These are phyloP conservation scores for Cyanidioschyzon merolae DNA, from an alignment of 23 red algal species.

Conservation along the genomic window DNA sequence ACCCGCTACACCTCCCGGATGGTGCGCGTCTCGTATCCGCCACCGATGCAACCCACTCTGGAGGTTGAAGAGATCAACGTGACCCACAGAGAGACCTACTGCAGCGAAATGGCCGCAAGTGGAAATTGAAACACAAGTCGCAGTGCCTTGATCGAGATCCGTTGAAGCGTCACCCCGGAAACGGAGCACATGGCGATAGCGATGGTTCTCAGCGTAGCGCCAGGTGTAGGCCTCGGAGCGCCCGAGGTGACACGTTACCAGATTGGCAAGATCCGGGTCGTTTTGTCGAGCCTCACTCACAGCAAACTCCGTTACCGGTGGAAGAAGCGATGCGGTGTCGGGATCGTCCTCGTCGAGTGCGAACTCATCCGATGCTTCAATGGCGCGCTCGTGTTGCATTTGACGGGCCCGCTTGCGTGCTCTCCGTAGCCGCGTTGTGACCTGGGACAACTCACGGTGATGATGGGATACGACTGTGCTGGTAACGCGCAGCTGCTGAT, in stretches of 20 bases:
- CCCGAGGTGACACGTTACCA: conserved; percentile 61
- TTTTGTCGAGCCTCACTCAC: conserved; percentile 23
- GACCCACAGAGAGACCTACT: conserved; percentile 48
- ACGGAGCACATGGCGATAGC: conserved; percentile 35
- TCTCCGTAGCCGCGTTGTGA: neutral
- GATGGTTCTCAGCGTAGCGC: conserved; percentile 43
- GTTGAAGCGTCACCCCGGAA: neutral
- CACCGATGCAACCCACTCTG: conserved; percentile 68
- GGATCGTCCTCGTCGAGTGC: conserved; percentile 14
- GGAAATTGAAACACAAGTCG: conserved; percentile 49
- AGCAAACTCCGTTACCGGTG: conserved; percentile 43
- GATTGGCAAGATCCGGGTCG: conserved; percentile 75
- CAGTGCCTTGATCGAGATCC: conserved; percentile 1
- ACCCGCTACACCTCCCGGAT: neutral
- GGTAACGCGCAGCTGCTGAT: conserved; percentile 57
- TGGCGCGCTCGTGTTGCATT: conserved; percentile 15
- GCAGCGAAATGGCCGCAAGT: conserved; percentile 69
- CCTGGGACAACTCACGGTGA: conserved; percentile 62
- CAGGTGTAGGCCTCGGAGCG: conserved; percentile 52
- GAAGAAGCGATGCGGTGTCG: conserved; percentile 6
- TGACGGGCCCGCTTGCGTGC: conserved; percentile 18
- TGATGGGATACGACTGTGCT: conserved; percentile 44
- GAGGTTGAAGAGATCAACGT: conserved; percentile 58
- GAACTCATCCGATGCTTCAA: conserved; percentile 28
- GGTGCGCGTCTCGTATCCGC: neutral